Conservation (phyloP, 768 basidiomycete species). For the Macrolepiota albuminosa region DNA sequence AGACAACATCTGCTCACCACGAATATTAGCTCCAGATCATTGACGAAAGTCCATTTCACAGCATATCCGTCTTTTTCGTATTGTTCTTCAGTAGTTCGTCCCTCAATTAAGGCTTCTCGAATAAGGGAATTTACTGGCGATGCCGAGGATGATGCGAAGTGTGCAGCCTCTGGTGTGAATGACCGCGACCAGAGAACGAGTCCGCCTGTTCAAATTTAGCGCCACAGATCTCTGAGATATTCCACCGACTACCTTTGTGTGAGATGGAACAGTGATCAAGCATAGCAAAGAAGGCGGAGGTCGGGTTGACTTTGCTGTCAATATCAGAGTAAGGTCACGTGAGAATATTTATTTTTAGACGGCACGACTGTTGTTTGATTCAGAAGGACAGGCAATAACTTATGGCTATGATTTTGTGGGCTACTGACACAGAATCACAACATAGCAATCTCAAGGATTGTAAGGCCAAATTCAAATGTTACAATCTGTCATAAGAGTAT, state of each 20-base stretch:
- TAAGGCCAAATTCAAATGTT: not conserved
- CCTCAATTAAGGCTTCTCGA: conserved; percentile 89
- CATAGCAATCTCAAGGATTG: not conserved
- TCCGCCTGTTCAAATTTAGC: conserved; percentile 55
- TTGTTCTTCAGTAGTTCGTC: conserved; percentile 72
- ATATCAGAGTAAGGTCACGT: not conserved
- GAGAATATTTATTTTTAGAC: not conserved
- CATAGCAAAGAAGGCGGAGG: conserved; percentile 39
- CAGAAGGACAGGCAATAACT: not conserved
- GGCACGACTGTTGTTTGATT: no score
- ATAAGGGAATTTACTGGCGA: conserved; percentile 89
- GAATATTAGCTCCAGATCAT: conserved; percentile 94
- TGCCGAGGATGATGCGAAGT: conserved; percentile 61
- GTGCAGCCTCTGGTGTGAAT: conserved; percentile 82
- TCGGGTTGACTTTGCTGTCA: not conserved
- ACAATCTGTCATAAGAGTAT: not conserved
- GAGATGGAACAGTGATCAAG: conserved; percentile 95
- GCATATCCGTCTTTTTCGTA: conserved; percentile 95
- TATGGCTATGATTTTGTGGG: not conserved
- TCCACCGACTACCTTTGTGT: conserved; percentile 63
- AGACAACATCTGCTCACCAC: conserved; percentile 55
- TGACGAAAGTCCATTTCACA: conserved; percentile 91
- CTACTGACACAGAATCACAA: not conserved
- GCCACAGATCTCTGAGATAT: not conserved
- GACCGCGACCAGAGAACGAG: conserved; percentile 93